Base-by-base conservation (phyloP, 805 yeast species). In the Pichia thaimueangensis region DNA sequence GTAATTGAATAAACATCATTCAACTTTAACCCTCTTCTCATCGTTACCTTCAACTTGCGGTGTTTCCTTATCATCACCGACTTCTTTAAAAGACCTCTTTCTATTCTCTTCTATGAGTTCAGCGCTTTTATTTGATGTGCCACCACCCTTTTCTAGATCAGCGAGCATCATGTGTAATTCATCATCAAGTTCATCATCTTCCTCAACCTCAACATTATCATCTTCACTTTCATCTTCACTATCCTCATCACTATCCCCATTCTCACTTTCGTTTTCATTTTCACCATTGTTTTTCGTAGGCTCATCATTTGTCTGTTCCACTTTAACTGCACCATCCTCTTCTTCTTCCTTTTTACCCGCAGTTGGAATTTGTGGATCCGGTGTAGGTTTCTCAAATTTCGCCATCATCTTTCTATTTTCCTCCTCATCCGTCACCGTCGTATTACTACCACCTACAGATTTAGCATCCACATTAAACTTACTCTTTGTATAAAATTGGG, bases 401-500 rank as follows among this genome's bases (percentile, higher is more conserved):
- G 42, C 46, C 27, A 43, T 43, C 23, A 37, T 34, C 7, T 27
- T 30, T 22, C 23, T 30, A 5, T 30, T 36, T 17, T 35, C 35
- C 4, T 41, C 35, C 6, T 34, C 39, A n/a, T 30, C 39, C 9
- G 13, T 30, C 15, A 17, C 19, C 8, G 19, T 22, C 6, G 17
- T 29, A 30, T 12, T 17, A 12, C 15, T n/a, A 22, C 10, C 6
- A 38, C 12, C 22, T 25, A 23, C 16, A 23, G 20, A 30, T 6
- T 5, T 13, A 5, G 20, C 29, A 23, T 6, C n/a, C 13, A 11
- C 13, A 12, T 27, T 27, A 4, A 15, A 16, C 15, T 33, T 29
- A 22, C 41, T 36, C 23, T 49, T 54, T 9, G 56, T 56, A 46
- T 55, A 60, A 45, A 51, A 55, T 31, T 55, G 60, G 16, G 60